phyloP scores from a whole-genome alignment of 2,329 filamentous ascomycete species.

The Alternaria arbusti region DNA sequence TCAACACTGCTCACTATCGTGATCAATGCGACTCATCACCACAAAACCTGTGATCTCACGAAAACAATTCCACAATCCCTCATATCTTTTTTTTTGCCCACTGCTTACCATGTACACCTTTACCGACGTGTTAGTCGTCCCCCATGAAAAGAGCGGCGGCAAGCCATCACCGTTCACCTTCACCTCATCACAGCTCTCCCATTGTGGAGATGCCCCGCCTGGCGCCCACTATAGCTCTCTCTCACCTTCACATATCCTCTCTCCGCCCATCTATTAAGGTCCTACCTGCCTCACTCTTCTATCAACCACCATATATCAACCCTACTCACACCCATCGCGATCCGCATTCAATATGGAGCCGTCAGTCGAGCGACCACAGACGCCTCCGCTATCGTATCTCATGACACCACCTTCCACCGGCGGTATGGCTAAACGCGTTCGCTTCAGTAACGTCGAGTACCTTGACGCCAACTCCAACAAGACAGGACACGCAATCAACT shows the following conservation, averaged over 20 bases:
- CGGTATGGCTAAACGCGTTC: slow-evolving; percentile 8
- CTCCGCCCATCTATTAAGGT: background rate
- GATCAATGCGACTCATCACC: background rate
- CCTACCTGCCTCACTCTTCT: background rate
- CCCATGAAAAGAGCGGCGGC: background rate
- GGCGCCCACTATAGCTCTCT: background rate
- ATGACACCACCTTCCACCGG: slow-evolving; percentile 33
- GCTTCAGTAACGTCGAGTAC: slow-evolving; percentile 3
- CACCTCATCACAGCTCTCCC: slow-evolving; percentile 5
- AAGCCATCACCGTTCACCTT: slow-evolving; percentile 8
- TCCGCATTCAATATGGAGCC: background rate
- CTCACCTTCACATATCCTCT: slow-evolving; percentile 13
- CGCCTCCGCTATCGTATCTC: slow-evolving; percentile 15
- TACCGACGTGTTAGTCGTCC: too few species aligned
- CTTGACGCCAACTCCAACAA: background rate
- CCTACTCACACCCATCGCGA: background rate
- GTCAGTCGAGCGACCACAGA: slow-evolving; percentile 6
- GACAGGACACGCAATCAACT: background rate
- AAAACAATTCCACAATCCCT: background rate
- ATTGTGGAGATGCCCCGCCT: background rate
- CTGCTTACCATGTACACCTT: background rate
- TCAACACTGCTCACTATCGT: background rate
- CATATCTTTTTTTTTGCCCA: background rate
- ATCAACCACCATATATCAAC: background rate
- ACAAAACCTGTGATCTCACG: background rate